phyloP scores from a whole-genome alignment of 2,329 filamentous ascomycete genomes.

The Thelonectria rubi region DNA sequence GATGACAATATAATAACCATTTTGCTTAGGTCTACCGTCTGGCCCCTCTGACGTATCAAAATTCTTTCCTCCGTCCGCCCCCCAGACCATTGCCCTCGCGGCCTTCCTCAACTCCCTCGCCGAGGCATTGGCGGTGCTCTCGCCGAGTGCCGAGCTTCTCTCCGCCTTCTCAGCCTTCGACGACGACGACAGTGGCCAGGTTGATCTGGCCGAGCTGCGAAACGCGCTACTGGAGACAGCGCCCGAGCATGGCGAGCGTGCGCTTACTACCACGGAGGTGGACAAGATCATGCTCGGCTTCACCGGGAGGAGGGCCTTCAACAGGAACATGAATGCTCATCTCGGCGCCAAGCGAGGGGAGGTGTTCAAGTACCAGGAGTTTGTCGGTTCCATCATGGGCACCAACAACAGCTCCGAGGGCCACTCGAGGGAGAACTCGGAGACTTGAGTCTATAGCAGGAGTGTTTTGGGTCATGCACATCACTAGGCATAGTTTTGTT shows the following conservation, averaged over 20 bases:
- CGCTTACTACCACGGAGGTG: slow-evolving; percentile 76
- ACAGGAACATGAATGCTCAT: slow-evolving; percentile 64
- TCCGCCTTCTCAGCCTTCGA: slow-evolving; percentile 96
- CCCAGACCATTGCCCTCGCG: slow-evolving; percentile 82
- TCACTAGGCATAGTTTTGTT: slow-evolving; percentile 8
- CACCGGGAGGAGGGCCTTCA: slow-evolving; percentile 83
- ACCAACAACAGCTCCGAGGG: slow-evolving; percentile 54
- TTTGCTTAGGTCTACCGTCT: slow-evolving; percentile 73
- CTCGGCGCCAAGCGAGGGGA: slow-evolving; percentile 75
- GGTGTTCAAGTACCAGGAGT: slow-evolving; percentile 93
- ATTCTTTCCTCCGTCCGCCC: slow-evolving; percentile 81
- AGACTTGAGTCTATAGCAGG: slow-evolving; percentile 26
- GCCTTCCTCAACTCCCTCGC: slow-evolving; percentile 87
- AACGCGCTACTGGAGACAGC: slow-evolving; percentile 85
- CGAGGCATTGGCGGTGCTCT: slow-evolving; percentile 76
- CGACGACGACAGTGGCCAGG: slow-evolving; percentile 92
- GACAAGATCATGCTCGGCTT: slow-evolving; percentile 90
- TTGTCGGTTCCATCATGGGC: slow-evolving; percentile 76
- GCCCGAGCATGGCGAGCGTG: slow-evolving; percentile 74
- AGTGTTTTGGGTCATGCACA: slow-evolving; percentile 9
- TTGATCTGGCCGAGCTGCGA: slow-evolving; percentile 83
- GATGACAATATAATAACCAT: slow-evolving; percentile 15
- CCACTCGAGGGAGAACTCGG: slow-evolving; percentile 43
- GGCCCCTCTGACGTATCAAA: slow-evolving; percentile 74
- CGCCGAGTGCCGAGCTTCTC: slow-evolving; percentile 79